Percentiles rank a stretch among this genome's conserved stretches.
These are phyloP conservation scores for Pistacia integerrima DNA, from an alignment of 345 rosid genomes.

Conservation along the genomic window DNA sequence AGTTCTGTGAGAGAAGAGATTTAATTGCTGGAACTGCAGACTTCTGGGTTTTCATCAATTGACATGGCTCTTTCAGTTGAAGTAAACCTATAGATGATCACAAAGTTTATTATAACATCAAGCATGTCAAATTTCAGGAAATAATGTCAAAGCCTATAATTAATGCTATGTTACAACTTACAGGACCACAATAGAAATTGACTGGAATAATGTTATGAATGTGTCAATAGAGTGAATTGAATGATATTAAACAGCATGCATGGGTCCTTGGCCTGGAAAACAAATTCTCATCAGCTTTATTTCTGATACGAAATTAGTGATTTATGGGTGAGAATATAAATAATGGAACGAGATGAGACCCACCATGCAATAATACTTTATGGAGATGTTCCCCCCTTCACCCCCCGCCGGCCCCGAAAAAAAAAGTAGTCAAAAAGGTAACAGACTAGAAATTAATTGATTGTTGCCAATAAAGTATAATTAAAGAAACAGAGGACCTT, in stretches of 20 bases:
- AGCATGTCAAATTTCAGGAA: not conserved
- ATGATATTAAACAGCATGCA: not conserved
- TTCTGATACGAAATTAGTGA: conserved; percentile 2
- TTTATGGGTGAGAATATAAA: conserved; percentile 16
- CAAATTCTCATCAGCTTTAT: conserved; percentile 13
- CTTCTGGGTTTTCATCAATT: conserved; percentile 20
- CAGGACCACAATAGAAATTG: not conserved
- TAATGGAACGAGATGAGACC: conserved; percentile 16
- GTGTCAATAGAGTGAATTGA: not conserved
- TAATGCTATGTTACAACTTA: not conserved
- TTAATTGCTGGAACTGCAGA: conserved; percentile 25
- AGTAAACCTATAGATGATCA: conserved; percentile 47
- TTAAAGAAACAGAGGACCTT: not conserved
- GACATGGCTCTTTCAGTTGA: conserved; percentile 48
- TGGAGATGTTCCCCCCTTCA: conserved; percentile 5
- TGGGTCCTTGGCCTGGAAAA: conserved; percentile 21
- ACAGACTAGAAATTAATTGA: not conserved
- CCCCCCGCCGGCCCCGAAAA: too few species aligned
- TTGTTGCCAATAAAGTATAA: conserved; percentile 1
- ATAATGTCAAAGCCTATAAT: not conserved
- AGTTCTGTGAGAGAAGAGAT: conserved; percentile 33
- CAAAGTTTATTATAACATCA: not conserved
- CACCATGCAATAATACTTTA: conserved; percentile 19
- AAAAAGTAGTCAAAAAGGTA: not conserved
- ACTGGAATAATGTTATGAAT: not conserved